These are phyloP conservation scores for Saccharomyces hybrid DNA, from an alignment of 1,139 yeast species.

Conservation along the genomic window DNA sequence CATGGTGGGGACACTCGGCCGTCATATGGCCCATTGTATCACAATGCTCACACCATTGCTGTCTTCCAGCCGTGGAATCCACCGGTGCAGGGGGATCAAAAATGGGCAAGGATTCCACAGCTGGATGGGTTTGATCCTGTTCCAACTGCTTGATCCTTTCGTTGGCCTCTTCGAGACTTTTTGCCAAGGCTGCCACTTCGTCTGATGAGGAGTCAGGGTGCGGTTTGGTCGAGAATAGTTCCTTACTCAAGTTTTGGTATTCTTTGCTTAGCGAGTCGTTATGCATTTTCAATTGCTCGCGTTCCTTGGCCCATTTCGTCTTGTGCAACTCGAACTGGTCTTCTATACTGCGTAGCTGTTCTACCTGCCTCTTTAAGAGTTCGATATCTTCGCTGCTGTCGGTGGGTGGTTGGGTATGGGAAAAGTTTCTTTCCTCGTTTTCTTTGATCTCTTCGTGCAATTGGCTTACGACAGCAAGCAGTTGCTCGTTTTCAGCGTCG, in stretches of 20 bases:
- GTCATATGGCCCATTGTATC: constrained; percentile 86
- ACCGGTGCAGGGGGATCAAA: constrained; percentile 43
- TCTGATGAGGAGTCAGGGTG: background rate
- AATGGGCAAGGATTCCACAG: constrained; percentile 43
- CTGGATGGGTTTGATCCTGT: constrained; percentile 7
- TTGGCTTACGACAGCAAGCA: constrained; percentile 28
- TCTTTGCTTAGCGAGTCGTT: constrained; percentile 26
- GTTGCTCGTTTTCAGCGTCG: constrained; percentile 29
- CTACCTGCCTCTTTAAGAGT: constrained; percentile 12
- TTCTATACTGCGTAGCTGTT: constrained; percentile 7
- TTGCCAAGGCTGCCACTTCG: constrained; percentile 5
- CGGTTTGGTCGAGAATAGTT: constrained; percentile 2
- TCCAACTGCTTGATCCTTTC: constrained; percentile 7
- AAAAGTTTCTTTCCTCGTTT: constrained; percentile 17
- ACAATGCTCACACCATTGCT: constrained; percentile 86
- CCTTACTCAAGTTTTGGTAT: constrained; percentile 19
- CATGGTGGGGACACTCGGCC: constrained; percentile 69
- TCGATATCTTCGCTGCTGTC: constrained; percentile 5
- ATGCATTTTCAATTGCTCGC: constrained; percentile 24
- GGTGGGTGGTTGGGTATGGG: constrained; percentile 5
- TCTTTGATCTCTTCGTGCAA: constrained; percentile 28
- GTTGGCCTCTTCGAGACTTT: constrained; percentile 10
- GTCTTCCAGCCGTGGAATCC: constrained; percentile 71
- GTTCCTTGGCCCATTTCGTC: constrained; percentile 27
- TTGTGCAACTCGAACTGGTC: constrained; percentile 14